phyloP scores from a whole-genome alignment of 495 filamentous ascomycete genomes.

The Neurospora africana region DNA sequence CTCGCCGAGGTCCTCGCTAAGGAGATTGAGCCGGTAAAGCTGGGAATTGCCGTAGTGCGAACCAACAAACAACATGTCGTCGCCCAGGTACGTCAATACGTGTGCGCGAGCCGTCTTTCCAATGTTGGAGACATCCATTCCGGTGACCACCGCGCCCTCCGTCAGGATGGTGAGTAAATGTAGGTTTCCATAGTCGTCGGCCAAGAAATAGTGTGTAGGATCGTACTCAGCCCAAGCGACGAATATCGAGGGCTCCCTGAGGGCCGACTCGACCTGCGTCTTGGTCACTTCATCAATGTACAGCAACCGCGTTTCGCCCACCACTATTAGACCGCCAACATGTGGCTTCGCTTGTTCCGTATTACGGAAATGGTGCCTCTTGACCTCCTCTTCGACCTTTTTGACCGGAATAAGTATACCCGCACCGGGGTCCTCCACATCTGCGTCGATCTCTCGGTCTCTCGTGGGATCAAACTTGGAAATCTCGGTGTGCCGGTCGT shows the following conservation, averaged over 20 bases:
- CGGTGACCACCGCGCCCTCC: conserved; percentile 43
- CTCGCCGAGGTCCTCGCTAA: conserved; percentile 15
- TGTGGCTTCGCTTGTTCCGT: conserved; percentile 35
- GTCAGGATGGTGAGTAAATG: conserved; percentile 68
- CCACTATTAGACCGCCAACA: conserved; percentile 62
- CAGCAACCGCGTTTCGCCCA: conserved; percentile 73
- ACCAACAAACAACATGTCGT: conserved; percentile 68
- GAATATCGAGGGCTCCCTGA: conserved; percentile 70
- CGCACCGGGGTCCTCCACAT: conserved; percentile 62
- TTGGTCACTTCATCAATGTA: conserved; percentile 71
- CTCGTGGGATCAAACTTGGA: conserved; percentile 34
- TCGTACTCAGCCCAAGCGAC: conserved; percentile 82
- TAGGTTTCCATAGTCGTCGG: conserved; percentile 79
- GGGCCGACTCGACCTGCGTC: conserved; percentile 42
- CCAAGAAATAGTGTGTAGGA: conserved; percentile 68
- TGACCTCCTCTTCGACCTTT: conserved; percentile 37
- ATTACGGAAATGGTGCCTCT: conserved; percentile 42
- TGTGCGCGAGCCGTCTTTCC: conserved; percentile 65
- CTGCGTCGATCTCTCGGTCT: conserved; percentile 39
- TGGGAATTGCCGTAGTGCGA: conserved; percentile 92
- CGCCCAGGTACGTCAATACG: conserved; percentile 67
- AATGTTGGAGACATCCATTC: conserved; percentile 49
- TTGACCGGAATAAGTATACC: conserved; percentile 78
- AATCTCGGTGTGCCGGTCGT: conserved; percentile 37
- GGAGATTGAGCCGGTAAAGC: conserved; percentile 50